These are phyloP conservation scores for Arthrobotrys conoides DNA, from an alignment of 2,329 filamentous ascomycete genomes.

Conservation along the genomic window DNA sequence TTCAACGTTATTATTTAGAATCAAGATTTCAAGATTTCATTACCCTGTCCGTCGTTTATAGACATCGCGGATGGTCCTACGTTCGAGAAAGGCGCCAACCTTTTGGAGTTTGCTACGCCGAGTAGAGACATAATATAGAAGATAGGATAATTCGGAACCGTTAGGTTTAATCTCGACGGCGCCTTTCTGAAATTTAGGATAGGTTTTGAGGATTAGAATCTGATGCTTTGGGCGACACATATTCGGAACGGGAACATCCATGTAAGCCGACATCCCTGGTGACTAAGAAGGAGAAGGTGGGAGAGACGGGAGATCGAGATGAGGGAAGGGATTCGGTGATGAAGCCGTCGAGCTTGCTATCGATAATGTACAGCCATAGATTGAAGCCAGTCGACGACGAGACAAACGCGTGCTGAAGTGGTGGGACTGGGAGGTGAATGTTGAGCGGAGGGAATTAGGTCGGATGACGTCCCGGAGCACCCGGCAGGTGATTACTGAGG, in stretches of 20 bases:
- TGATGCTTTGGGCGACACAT: conserved; percentile 88
- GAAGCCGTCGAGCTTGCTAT: conserved; percentile 51
- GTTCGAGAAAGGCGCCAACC: conserved; percentile 93
- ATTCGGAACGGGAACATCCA: conserved; percentile 59
- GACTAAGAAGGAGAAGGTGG: conserved; percentile 18
- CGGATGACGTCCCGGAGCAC: conserved; percentile 59
- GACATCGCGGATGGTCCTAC: conserved; percentile 91
- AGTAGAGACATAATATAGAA: conserved; percentile 96
- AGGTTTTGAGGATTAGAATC: conserved; percentile 95
- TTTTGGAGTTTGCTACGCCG: conserved; percentile 96
- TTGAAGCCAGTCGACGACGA: conserved; percentile 8
- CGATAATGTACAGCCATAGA: conserved; percentile 46
- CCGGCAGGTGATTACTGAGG: conserved; percentile 46
- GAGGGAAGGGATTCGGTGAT: background rate
- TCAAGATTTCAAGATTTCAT: background rate
- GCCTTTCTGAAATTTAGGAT: conserved; percentile 91
- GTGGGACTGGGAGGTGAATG: background rate
- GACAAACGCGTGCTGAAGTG: conserved; percentile 34
- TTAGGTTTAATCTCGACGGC: conserved; percentile 95
- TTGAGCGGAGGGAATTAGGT: conserved; percentile 35
- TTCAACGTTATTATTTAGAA: background rate
- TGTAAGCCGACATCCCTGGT: conserved; percentile 59
- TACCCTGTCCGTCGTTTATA: conserved; percentile 90
- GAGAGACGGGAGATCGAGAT: background rate
- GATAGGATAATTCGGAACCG: conserved; percentile 94